phyloP scores from a whole-genome alignment of 805 yeast species.

The Candida patagonica region DNA sequence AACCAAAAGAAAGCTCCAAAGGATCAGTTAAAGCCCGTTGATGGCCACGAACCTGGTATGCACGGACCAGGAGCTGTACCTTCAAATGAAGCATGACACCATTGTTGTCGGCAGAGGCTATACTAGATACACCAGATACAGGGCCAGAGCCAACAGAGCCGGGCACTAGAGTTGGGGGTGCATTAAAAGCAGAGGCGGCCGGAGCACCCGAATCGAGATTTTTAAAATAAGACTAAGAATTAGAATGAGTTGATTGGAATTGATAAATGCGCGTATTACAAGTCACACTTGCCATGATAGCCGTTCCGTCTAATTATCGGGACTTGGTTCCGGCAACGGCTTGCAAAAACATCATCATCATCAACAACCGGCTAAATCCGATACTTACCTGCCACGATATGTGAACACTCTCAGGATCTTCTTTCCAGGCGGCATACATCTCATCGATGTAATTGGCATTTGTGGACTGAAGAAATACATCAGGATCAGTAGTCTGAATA shows the following conservation, averaged over 20 bases:
- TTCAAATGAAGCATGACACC: conserved; percentile 83
- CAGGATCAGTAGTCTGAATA: conserved; percentile 26
- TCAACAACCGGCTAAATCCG: neutral
- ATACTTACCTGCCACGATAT: conserved; percentile 66
- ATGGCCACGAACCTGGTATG: conserved; percentile 98
- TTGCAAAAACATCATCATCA: too few relatives aligned
- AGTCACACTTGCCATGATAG: too few relatives aligned
- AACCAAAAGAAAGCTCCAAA: conserved; percentile 81
- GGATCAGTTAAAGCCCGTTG: conserved; percentile 94
- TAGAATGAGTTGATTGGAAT: too few relatives aligned
- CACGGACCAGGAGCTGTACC: conserved; percentile 93
- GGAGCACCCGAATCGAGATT: conserved; percentile 67
- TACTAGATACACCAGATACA: conserved; percentile 50
- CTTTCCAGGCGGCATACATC: conserved; percentile 92
- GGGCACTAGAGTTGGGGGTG: conserved; percentile 89
- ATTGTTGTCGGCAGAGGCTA: conserved; percentile 34
- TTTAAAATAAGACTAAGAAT: conserved; percentile 70
- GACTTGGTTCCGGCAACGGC: too few relatives aligned
- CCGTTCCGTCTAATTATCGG: too few relatives aligned
- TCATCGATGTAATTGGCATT: conserved; percentile 93
- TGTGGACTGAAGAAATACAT: conserved; percentile 72
- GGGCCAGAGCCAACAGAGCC: conserved; percentile 63
- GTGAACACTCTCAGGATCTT: conserved; percentile 87
- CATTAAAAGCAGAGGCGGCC: conserved; percentile 66
- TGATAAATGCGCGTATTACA: too few relatives aligned